Evolutionary conservation across 495 filamentous ascomycete species (phyloP), one percentile per base, ranked within the genome.

Genomic region (Penicillium pancosmium): DNA sequence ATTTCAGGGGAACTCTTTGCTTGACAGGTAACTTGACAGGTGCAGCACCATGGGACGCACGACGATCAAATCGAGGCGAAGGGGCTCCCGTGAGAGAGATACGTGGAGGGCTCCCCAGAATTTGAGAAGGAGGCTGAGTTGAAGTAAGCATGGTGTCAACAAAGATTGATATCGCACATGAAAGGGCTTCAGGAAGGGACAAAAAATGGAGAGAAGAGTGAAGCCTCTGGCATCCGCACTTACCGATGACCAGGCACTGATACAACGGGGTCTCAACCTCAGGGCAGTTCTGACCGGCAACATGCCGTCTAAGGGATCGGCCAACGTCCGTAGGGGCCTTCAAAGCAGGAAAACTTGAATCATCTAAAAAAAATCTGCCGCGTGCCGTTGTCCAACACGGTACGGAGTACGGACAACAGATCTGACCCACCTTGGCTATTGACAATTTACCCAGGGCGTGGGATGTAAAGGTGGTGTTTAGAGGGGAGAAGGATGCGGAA

Each of bases 1-100:
- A 68, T 10, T 61, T 55, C 11, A 54, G 54, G 15, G 78, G 77
- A n/a, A 79, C 54, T 52, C 67, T 68, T 41, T 63, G 52, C 33
- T 57, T 71, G 36, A 73, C 33, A 5, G 62, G 64, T 18, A 54
- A 25, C 9, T 50, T 49, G 15, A 59, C 48, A 16, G 46, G 4
- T 18, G 36, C 33, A 9, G 51, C 52, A n/a, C 41, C 52, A 59
- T 63, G 53, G 47, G 55, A 62, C 41, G 41, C 49, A n/a, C 54
- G 60, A n/a, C 51, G 54, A 19, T 56, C 52, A 19, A 60, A 31
- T 10, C 50, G 43, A 23, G 56, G 54, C 13, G 56, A 58, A 18
- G 40, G 51, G 19, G 35, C 50, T 23, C 46, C 53, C 23, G 57
- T 46, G 16, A 68, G 50, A 19, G 63, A 67, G 49, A 66, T 52